Evolutionary conservation across 441 rosid species (phyloP), one percentile per base, ranked within the genome.

Genomic region (Gossypium trilobum): DNA sequence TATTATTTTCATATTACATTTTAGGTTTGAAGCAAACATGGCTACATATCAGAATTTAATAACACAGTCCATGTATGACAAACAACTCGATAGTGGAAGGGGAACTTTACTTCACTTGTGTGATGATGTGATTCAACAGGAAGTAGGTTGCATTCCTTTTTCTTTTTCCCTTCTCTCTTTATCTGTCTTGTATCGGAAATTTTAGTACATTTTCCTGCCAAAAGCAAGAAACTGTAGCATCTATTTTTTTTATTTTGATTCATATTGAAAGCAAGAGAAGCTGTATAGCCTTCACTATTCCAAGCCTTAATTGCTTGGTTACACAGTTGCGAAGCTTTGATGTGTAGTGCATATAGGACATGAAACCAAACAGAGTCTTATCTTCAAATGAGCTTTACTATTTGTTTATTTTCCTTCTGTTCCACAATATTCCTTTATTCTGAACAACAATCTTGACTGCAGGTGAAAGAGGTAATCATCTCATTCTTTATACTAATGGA

Each of bases 61-160:
- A 62, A 91, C 97, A 4, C 88, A 87, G 78, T 87, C 92, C 66
- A 87, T 93, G 93, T 95, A 92, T 75, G 97, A 92, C 82, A 95
- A 95, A 80, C 99, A 91, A 75, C 87, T 95, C 29, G 99, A 92
- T 79, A 95, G 97, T 81, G 99, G 99, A 76, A 87, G 63, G 86
- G 97, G 99, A 69, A 91, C 99, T 14, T 92, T 95, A 65, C 87
- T 95, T 75, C 99, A 95, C 78, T 83, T 95, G 80, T 95, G 99
- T 46, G 99, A 95, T 71, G 93, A 89, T 73, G 96, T 91, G 73
- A 89, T 92, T 85, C 98, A 91, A 72, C 91, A 90, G 83, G 93
- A 90, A 85, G 93, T 89, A 79, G 70, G 90, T 84, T 58, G 68
- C 33, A 54, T 48, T 19, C 5, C n/a, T 14, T 5, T 55, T 25